These are phyloP conservation scores for Lentinula raphanica DNA, from an alignment of 768 basidiomycete species.

Conservation along the genomic window DNA sequence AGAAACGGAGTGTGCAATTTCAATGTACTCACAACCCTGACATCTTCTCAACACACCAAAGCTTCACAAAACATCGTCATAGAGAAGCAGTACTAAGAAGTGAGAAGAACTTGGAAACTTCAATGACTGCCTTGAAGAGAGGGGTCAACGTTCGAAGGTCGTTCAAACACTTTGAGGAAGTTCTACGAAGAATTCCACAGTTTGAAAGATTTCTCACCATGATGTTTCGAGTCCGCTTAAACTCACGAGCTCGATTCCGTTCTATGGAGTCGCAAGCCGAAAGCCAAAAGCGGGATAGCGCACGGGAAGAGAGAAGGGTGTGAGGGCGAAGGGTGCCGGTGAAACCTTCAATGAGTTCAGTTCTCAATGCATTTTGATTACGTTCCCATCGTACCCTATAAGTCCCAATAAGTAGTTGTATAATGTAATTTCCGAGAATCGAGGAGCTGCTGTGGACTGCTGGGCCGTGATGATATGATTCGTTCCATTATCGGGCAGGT, in stretches of 20 bases:
- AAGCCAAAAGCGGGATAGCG: neutral
- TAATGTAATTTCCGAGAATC: neutral
- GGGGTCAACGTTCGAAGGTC: no score
- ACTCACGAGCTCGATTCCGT: neutral
- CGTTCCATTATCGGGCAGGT: no score
- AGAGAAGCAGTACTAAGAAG: neutral
- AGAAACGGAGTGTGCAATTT: neutral
- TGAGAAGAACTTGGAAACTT: no score
- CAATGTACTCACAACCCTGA: neutral
- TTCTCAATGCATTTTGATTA: neutral
- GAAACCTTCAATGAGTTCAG: neutral
- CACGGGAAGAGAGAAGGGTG: no score
- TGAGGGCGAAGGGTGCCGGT: no score
- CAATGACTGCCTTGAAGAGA: no score
- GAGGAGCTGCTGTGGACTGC: neutral
- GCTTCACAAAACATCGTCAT: neutral
- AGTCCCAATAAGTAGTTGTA: no score
- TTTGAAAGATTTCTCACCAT: no score
- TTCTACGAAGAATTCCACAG: no score
- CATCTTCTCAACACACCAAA: neutral
- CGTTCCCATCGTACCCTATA: neutral
- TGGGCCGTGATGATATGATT: no score
- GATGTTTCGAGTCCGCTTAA: neutral
- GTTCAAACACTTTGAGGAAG: no score
- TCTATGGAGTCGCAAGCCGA: neutral